Evolutionary conservation across 78 protist genomes (phyloP), one percentile per base, ranked within the genome.

Genomic region (Guillardia theta): DNA sequence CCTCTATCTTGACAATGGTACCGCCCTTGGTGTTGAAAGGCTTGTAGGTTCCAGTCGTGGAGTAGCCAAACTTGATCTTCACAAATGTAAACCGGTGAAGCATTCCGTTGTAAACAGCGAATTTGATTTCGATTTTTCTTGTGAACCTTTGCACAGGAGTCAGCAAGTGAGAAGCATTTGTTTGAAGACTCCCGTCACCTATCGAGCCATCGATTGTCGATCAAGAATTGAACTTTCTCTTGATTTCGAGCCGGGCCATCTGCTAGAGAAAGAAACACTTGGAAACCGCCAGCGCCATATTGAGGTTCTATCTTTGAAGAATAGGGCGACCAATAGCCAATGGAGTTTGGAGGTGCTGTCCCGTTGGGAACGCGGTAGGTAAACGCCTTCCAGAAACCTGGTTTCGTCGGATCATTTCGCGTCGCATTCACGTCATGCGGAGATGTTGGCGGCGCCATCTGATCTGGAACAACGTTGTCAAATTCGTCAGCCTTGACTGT

Each of bases 91-190:
- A 80, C 46, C 5, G n/a, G n/a, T n/a, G n/a, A n/a, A 80, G 90
- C 46, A 44, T 80, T 8, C 90, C 90, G 50, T 80, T 80, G 90
- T 80, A 80, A 18, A 80, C 43, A 15, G 90, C 90, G 45, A 80
- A 80, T 30, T 80, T 80, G 90, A 80, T 80, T 8, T 80, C 36
- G 45, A 80, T 19, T 6, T 8, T 30, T 10, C 90, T 46, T 12
- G 90, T 80, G 53, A 37, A 44, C 90, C n/a, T n/a, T n/a, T n/a
- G n/a, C n/a, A n/a, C n/a, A n/a, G n/a, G n/a, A n/a, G n/a, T n/a
- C n/a, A n/a, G n/a, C n/a, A n/a, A n/a, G n/a, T n/a, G n/a, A n/a
- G n/a, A n/a, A n/a, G n/a, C n/a, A n/a, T n/a, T n/a, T n/a, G n/a
- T n/a, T n/a, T n/a, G n/a, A n/a, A n/a, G n/a, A n/a, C n/a, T n/a